phyloP scores from a whole-genome alignment of 345 rosid genomes.

The Ceriops tagal region DNA sequence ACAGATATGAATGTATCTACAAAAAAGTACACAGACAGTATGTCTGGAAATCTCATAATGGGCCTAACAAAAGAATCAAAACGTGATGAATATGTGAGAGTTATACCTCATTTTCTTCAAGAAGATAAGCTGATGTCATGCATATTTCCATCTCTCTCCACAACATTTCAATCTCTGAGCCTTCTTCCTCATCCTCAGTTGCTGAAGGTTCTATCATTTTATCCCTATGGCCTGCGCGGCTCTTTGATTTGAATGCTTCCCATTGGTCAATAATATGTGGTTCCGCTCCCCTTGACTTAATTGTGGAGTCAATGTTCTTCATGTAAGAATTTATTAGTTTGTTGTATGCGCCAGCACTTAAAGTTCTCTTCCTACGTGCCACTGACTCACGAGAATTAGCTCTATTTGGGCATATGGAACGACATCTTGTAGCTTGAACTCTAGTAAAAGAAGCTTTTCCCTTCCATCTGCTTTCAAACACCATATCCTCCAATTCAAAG shows the following conservation, averaged over 20 bases:
- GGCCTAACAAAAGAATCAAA: neutral
- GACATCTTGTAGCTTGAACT: slow-evolving; percentile 22
- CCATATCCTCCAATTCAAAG: slow-evolving; percentile 44
- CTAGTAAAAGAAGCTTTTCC: slow-evolving; percentile 31
- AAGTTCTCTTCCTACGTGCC: slow-evolving; percentile 39
- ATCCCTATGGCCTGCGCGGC: slow-evolving; percentile 14
- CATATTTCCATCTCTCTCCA: slow-evolving; percentile 91
- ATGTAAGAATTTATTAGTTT: slow-evolving; percentile 67
- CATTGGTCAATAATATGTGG: slow-evolving; percentile 58
- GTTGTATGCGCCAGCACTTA: slow-evolving; percentile 72
- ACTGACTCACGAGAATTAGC: slow-evolving; percentile 26
- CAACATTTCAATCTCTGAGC: slow-evolving; percentile 66
- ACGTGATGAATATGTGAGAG: neutral
- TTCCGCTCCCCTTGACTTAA: slow-evolving; percentile 47
- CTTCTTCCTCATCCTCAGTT: slow-evolving; percentile 54
- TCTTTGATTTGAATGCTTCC: slow-evolving; percentile 56
- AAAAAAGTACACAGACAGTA: neutral
- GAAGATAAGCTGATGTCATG: slow-evolving; percentile 68
- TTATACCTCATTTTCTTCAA: slow-evolving; percentile 72
- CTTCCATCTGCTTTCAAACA: slow-evolving; percentile 37
- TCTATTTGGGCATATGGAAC: slow-evolving; percentile 18
- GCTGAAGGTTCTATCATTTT: slow-evolving; percentile 28
- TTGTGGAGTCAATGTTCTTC: slow-evolving; percentile 66
- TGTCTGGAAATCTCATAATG: too few relatives aligned
- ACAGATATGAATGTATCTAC: neutral